Evolutionary conservation across 192 early-diverging fungal species (phyloP).

Genomic region (Backusella tuberculispora): DNA sequence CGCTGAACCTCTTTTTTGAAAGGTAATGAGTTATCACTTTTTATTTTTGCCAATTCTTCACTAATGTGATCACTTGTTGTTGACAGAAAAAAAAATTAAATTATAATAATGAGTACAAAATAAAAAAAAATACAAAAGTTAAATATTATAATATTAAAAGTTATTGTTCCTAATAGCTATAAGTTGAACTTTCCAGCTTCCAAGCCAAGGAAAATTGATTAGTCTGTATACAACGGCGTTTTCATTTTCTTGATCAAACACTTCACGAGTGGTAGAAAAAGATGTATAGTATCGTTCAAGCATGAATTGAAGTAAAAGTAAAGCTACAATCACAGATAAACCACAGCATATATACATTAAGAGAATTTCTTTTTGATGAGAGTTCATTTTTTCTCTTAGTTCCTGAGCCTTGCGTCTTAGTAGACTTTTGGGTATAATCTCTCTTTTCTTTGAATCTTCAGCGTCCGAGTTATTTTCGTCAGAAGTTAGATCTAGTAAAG

Average conservation of each 20-base stretch:
- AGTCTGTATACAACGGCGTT: neutral
- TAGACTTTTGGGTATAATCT: neutral
- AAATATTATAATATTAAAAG: neutral
- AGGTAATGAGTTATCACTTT: too few species aligned
- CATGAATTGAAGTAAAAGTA: slow-evolving; percentile 20
- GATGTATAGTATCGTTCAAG: slow-evolving; percentile 1
- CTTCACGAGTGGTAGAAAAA: neutral
- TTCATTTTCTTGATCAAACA: neutral
- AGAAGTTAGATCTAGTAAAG: neutral
- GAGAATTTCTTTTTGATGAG: neutral
- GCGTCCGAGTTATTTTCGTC: neutral
- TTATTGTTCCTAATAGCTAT: slow-evolving; percentile 22
- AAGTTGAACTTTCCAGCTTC: slow-evolving; percentile 29
- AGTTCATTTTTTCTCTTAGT: neutral
- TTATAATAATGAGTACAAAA: too few species aligned
- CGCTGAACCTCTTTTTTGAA: too few species aligned
- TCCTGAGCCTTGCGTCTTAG: neutral
- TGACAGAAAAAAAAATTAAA: too few species aligned
- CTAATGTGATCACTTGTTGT: too few species aligned
- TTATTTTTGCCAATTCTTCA: too few species aligned
- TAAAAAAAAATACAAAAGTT: too few species aligned
- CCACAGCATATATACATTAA: slow-evolving; percentile 16
- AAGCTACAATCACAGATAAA: slow-evolving; percentile 17
- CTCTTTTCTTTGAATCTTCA: slow-evolving; percentile 1
- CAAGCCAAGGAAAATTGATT: slow-evolving; percentile 28